Percentiles rank a stretch among this genome's conserved stretches.
phyloP scores from a whole-genome alignment of 1,284 basidiomycete genomes.

The Entoloma clypeatum region DNA sequence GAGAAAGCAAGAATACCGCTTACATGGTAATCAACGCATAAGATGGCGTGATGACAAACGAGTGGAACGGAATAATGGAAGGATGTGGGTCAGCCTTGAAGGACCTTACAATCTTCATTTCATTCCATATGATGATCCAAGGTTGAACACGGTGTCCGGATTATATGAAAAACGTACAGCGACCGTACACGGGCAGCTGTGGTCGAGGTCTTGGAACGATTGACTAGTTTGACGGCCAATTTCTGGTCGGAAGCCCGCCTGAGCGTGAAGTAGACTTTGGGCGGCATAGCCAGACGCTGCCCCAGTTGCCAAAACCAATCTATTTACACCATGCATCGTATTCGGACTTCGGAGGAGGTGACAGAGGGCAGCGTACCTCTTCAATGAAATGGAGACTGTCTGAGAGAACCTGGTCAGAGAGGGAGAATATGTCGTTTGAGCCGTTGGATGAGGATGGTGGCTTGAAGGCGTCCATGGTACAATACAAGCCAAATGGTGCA shows the following conservation, averaged over 20 bases:
- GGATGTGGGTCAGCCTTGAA: constrained; percentile 84
- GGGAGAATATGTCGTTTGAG: constrained; percentile 42
- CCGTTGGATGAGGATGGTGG: constrained; percentile 28
- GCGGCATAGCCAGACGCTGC: constrained; percentile 73
- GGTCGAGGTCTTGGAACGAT: constrained; percentile 69
- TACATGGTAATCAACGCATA: constrained; percentile 87
- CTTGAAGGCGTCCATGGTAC: constrained; percentile 34
- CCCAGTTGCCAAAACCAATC: constrained; percentile 88
- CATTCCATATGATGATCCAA: constrained; percentile 68
- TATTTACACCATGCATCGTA: constrained; percentile 26
- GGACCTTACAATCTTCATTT: constrained; percentile 87
- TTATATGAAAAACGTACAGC: constrained; percentile 50
- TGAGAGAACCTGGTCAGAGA: constrained; percentile 56
- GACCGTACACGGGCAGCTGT: constrained; percentile 85
- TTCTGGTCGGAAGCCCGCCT: constrained; percentile 43
- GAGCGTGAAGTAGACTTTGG: constrained; percentile 46
- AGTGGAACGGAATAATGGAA: constrained; percentile 86
- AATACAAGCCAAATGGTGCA: constrained; percentile 26
- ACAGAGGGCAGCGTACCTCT: constrained; percentile 47
- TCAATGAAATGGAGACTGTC: constrained; percentile 70
- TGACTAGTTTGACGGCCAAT: constrained; percentile 88
- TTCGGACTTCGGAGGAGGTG: constrained; percentile 5
- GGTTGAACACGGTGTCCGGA: constrained; percentile 12
- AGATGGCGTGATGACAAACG: constrained; percentile 88
- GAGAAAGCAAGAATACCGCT: constrained; percentile 28